Evolutionary conservation across 495 filamentous ascomycete genomes (phyloP), one percentile per base, ranked within the genome.

Genomic region (Parathielavia appendiculata): DNA sequence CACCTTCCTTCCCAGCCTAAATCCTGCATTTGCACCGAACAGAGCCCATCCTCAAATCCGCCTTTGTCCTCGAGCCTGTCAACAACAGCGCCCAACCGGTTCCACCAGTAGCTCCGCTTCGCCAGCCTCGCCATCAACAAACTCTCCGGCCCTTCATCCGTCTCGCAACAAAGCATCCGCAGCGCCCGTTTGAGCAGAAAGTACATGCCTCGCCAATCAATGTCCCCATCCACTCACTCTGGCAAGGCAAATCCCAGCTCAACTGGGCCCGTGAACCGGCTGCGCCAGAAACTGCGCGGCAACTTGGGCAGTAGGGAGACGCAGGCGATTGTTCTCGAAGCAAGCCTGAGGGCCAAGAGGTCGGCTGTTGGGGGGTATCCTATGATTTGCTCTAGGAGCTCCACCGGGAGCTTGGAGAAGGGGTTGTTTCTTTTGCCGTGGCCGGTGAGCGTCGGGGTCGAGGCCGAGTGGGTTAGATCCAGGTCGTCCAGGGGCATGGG

Each of bases 121-220:
- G 35, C 36, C 39, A 65, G 36, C 30, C 52, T 19, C 16, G 41
- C 44, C 41, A 44, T 8, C 14, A 60, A 16, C 1, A 10, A 12
- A 14, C 46, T 45, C 1, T 51, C 58, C 4, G 10, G 30, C 34
- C 46, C 32, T 16, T 22, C 13, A 13, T n/a, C n/a, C n/a, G 4
- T n/a, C 23, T 16, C 49, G 6, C 32, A n/a, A 47, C 6, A 17
- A 17, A 11, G 39, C 38, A 17, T 14, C 17, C 36, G 4, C 49
- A 62, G 16, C 20, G 46, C 55, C 3, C 41, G 8, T 19, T 44
- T 54, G 4, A 56, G 20, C 14, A 51, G 22, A 35, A 66, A 66
- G 40, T 66, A 66, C 22, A 66, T n/a, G 11, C 40, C 48, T 14
- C 59, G 35, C 61, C 61, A 64, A 23, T 66, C 64, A 9, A 50